phyloP scores from a whole-genome alignment of 1,284 basidiomycete genomes.

The Amylostereum chailletii region DNA sequence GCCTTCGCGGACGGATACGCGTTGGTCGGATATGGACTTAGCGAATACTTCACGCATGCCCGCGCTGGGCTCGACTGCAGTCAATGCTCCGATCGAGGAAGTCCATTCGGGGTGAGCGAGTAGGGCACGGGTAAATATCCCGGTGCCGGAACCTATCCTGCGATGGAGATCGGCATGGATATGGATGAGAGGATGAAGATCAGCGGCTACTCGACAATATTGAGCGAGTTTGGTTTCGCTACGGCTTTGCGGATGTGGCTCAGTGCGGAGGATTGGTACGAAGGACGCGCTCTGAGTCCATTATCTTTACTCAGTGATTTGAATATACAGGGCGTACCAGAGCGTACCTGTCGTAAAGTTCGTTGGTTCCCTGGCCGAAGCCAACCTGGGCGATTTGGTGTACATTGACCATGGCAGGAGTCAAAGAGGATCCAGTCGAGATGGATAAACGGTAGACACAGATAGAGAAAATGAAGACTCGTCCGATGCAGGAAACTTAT shows the following conservation, averaged over 20 bases:
- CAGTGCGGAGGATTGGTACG: slow-evolving; percentile 54
- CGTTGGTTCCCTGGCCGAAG: slow-evolving; percentile 65
- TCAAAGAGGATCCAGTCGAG: no score
- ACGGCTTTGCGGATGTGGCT: slow-evolving; percentile 43
- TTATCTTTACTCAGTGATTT: not conserved
- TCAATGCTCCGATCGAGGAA: slow-evolving; percentile 37
- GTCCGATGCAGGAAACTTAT: no score
- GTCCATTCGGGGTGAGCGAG: slow-evolving; percentile 53
- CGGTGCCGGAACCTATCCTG: slow-evolving; percentile 68
- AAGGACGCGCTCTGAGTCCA: slow-evolving; percentile 50
- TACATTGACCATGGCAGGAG: slow-evolving; percentile 15
- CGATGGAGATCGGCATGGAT: not conserved
- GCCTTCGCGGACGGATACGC: slow-evolving; percentile 46
- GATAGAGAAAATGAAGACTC: no score
- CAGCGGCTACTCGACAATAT: not conserved
- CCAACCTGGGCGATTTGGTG: slow-evolving; percentile 56
- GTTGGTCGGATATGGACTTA: slow-evolving; percentile 39
- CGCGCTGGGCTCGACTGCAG: slow-evolving; percentile 64
- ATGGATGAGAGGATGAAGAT: not conserved
- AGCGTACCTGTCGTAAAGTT: slow-evolving; percentile 60
- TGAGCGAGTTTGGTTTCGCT: not conserved
- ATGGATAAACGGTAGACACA: no score
- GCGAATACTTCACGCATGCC: slow-evolving; percentile 63
- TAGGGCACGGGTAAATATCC: slow-evolving; percentile 72
- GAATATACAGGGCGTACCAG: slow-evolving; percentile 5